These are phyloP conservation scores for Leucosporidium creatinivorum DNA, from an alignment of 768 basidiomycete species.

Conservation along the genomic window DNA sequence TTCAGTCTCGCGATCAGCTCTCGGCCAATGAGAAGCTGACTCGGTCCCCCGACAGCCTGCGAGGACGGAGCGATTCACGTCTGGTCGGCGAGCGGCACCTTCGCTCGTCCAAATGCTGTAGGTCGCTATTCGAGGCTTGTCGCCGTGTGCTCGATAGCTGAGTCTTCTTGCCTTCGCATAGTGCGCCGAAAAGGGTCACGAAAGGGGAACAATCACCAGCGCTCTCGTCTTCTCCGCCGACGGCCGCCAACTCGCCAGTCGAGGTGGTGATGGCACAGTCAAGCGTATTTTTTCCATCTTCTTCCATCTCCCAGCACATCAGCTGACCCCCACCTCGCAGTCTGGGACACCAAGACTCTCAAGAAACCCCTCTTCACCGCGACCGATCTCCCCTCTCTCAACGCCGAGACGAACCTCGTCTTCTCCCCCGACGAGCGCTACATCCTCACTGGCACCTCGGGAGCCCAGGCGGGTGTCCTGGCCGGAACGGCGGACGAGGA, in stretches of 20 bases:
- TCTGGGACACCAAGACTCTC: slow-evolving; percentile 90
- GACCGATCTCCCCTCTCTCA: slow-evolving; percentile 61
- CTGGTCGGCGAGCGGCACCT: slow-evolving; percentile 88
- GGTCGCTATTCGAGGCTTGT: neutral
- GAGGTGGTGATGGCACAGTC: slow-evolving; percentile 91
- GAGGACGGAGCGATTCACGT: slow-evolving; percentile 86
- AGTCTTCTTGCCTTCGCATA: slow-evolving; percentile 38
- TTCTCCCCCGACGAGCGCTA: slow-evolving; percentile 92
- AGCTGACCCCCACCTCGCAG: slow-evolving; percentile 45
- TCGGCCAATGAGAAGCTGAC: neutral
- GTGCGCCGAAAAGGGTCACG: slow-evolving; percentile 78
- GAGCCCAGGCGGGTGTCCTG: slow-evolving; percentile 48
- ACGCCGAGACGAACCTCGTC: slow-evolving; percentile 85
- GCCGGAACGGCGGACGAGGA: slow-evolving; percentile 40
- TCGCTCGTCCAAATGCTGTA: slow-evolving; percentile 67
- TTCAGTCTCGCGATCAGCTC: slow-evolving; percentile 36
- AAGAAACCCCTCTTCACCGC: slow-evolving; percentile 75
- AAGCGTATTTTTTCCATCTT: slow-evolving; percentile 61
- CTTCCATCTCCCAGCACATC: neutral
- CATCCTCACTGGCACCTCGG: slow-evolving; percentile 64
- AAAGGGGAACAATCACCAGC: slow-evolving; percentile 76
- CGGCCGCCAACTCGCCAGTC: slow-evolving; percentile 70
- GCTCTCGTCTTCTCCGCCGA: slow-evolving; percentile 84
- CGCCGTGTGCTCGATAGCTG: neutral
- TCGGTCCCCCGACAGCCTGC: slow-evolving; percentile 43